Evolutionary conservation across 306 rosid genomes (phyloP).

Genomic region (Inga leiocalycina): DNA sequence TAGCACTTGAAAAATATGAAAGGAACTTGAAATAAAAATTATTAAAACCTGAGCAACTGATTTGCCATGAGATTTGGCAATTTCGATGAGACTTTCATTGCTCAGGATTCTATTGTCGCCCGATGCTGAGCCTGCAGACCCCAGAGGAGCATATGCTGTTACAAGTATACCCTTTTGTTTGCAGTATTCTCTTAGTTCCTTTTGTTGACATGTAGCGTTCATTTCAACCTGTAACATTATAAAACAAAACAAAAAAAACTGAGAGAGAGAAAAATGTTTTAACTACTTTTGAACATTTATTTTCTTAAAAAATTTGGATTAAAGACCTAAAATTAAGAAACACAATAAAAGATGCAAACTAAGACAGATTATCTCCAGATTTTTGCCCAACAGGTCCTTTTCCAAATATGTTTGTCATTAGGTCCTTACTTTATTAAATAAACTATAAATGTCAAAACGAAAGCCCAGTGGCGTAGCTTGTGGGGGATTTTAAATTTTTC

Average conservation of each 20-base stretch:
- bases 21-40: neutral
- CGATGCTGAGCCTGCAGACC: constrained; percentile 39
- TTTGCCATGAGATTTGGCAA: neutral
- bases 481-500: too few species aligned
- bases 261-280: neutral
- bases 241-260: too few species aligned
- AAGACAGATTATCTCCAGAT: too few species aligned
- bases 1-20: neutral
- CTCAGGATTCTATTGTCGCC: constrained; percentile 40
- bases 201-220: constrained; percentile 58
- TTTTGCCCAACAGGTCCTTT: too few species aligned
- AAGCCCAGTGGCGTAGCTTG: too few species aligned
- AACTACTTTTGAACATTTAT: neutral
- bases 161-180: constrained; percentile 46
- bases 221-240: constrained; percentile 48
- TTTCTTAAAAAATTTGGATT: too few species aligned
- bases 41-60: constrained; percentile 43
- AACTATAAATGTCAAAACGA: too few species aligned
- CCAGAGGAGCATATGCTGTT: constrained; percentile 58
- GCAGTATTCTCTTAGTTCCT: constrained; percentile 46
- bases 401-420: too few species aligned
- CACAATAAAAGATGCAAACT: too few species aligned
- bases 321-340: too few species aligned
- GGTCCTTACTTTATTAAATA: too few species aligned
- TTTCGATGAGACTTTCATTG: neutral